Conservation (phyloP, 306 rosid genomes). For the Vigna unguiculata region DNA sequence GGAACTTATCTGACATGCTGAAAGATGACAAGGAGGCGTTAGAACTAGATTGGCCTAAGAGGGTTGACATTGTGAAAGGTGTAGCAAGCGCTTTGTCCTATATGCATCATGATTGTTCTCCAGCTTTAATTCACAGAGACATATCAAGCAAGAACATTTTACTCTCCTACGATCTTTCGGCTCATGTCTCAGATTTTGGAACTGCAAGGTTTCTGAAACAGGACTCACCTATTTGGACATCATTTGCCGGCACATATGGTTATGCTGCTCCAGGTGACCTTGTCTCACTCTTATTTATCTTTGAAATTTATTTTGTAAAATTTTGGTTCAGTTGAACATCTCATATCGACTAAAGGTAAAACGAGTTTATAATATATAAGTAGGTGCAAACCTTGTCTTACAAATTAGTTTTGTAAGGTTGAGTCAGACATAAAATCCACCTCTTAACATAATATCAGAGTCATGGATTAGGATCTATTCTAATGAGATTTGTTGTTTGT, state of each 20-base stretch:
- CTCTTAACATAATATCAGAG: no score
- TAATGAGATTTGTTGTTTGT: no score
- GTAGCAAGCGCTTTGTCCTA: conserved; percentile 51
- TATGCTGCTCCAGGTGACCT: conserved; percentile 61
- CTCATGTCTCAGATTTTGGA: conserved; percentile 60
- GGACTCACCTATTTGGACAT: conserved; percentile 50
- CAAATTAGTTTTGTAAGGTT: no score
- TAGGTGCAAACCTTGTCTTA: no score
- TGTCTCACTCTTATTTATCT: background rate
- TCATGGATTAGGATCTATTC: no score
- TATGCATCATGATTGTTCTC: conserved; percentile 51
- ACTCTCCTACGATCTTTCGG: conserved; percentile 40
- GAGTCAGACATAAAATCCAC: no score
- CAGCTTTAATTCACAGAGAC: conserved; percentile 54
- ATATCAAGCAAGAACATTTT: conserved; percentile 56
- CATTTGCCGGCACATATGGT: conserved; percentile 58
- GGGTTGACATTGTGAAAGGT: conserved; percentile 49
- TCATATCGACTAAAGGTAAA: no score
- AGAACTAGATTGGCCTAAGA: conserved; percentile 51
- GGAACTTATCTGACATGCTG: conserved; percentile 46
- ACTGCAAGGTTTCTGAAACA: conserved; percentile 56
- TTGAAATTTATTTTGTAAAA: no score
- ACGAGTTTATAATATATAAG: no score
- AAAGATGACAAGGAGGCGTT: conserved; percentile 41
- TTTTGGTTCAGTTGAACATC: no score